Evolutionary conservation across 352 stramenopile species (phyloP), one percentile per base, ranked within the genome.

Genomic region (Globisporangium takayamanum): DNA sequence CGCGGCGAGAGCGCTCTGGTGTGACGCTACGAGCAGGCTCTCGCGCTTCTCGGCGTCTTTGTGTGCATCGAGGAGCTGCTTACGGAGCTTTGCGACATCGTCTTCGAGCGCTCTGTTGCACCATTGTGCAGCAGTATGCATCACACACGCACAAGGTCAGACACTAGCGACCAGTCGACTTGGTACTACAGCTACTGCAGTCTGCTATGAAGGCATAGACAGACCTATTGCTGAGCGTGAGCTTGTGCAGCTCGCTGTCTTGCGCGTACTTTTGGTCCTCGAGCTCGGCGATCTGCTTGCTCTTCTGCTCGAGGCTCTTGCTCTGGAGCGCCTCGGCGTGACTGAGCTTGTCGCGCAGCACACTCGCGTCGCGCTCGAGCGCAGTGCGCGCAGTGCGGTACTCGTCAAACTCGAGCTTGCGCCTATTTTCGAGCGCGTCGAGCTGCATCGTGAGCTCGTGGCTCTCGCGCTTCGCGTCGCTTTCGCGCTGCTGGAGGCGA

Each of bases 331-430:
- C 48, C 50, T 89, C 77, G 20, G 62, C 36, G 28, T 83, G 76
- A 2, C 52, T 72, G 50, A 84, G 66, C 50, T 88, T 87, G 14
- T 88, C 75, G 39, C 78, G 72, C 25, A 82, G 49, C 22, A 76
- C 68, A 3, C 53, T 68, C 54, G 66, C 73, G 46, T 91, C 78
- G 12, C 78, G 74, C 69, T 91, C 78, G 5, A 89, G 67, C 3
- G 75, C 62, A 15, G 68, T 67, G 3, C 79, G 65, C 28, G 72
- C 53, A 1, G 60, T 66, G 2, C 78, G 75, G 42, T 89, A 88
- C 46, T 90, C 81, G 60, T 93, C 80, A 65, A 86, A 88, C 42
- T 91, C 78, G 39, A 88, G 67, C 36, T 75, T 76, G 12, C 68
- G 72, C 3, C 63, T 60, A 47, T 76, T 87, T 37, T 93, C 79